Evolutionary conservation across 1,139 yeast genomes (phyloP), one percentile per base, ranked within the genome.

Genomic region (Fermentozyma sake): DNA sequence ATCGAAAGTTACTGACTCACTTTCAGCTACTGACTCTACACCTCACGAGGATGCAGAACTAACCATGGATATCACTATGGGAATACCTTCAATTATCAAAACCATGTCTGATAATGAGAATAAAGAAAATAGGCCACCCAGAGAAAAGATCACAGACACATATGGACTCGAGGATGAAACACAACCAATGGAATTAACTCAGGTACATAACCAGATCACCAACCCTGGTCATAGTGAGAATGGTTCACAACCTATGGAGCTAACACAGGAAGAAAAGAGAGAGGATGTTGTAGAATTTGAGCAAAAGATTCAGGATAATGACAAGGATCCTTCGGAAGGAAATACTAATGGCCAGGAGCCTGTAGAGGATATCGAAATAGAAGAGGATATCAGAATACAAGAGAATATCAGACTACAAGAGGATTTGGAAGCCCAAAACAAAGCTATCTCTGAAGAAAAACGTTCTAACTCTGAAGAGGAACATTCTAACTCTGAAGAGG

Each of bases 161-260:
- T 12, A 20, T 6, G 14, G 12, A 9, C 26, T 14, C 12, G 33
- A 29, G 2, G 25, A 20, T 6, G 32, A 33, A n/a, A 35, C 11
- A 11, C 13, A 22, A 13, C 19, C 24, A n/a, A 30, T 20, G 33
- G 26, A 27, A 8, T 18, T 29, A 8, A 29, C 33, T 8, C 27
- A 23, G 19, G 18, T 22, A 2, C 16, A 14, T 12, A 20, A 24
- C 8, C 15, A 14, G 7, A 27, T 27, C 12, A 3, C 20, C 14
- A 26, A 14, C 11, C 11, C 16, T n/a, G 24, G 16, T 17, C 19
- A 19, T 11, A 9, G n/a, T n/a, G 21, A 34, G 10, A 22, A 24
- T 11, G 39, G 39, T 2, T 44, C 48, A 1, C 47, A 41, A 22
- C 43, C 50, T 8, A 50, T 50, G 54, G 43, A 45, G 18, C 33